Evolutionary conservation across 2,329 filamentous ascomycete genomes (phyloP), one percentile per base, ranked within the genome.

Genomic region (Aschersonia sp.): DNA sequence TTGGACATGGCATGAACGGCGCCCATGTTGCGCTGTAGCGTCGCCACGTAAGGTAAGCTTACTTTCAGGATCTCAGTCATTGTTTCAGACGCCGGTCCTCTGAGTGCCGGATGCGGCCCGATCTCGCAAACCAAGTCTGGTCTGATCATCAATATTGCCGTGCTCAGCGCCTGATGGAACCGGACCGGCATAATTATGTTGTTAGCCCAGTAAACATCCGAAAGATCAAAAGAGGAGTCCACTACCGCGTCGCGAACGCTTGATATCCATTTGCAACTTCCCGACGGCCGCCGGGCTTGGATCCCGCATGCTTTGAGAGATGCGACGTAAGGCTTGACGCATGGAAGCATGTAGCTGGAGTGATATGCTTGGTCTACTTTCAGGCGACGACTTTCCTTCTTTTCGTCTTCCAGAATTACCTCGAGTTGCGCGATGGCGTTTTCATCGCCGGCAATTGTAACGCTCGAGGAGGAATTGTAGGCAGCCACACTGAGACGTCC

Each of bases 281-380:
- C 45, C 30, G 44, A 38, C 28, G 20, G 32, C 30, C 40, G 20
- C 7, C 4, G 9, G 38, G 45, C 20, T 9, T 31, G 40, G 7
- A 31, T 6, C n/a, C 28, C 0, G 56, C 51, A 0, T 45, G 12
- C 12, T 30, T 42, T 6, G 46, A 30, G 0, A 44, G 47, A 1
- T 44, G 35, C 64, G 5, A 55, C 31, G 31, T 57, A 59, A 1
- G 47, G 47, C 9, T 46, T 45, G 9, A 48, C 50, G 10, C 52
- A 55, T 2, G 50, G 9, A 1, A 44, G 31, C 64, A 70, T 70
- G 46, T 68, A 64, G n/a, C 60, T 59, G 1, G 69, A 71, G 38
- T 62, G 62, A 4, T 71, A 72, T 0, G 68, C 68, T 5, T 50
- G 62, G 46, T 67, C 61, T 3, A 68, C 64, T 20, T 59, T 55